phyloP scores from a whole-genome alignment of 2,329 filamentous ascomycete genomes.

The Fusarium compactum region DNA sequence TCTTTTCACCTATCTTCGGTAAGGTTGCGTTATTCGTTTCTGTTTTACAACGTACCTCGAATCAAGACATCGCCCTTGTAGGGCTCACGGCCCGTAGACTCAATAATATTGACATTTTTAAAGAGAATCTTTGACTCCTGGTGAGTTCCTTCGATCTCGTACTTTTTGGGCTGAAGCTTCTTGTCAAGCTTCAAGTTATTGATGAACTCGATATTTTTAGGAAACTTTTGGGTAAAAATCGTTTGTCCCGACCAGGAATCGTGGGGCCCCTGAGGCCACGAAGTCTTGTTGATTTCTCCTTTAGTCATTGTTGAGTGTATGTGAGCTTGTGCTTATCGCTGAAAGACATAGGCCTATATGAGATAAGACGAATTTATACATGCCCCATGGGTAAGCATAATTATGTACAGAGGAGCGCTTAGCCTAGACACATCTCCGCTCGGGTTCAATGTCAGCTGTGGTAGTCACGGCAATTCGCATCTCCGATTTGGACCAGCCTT shows the following conservation, averaged over 20 bases:
- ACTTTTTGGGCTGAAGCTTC: neutral
- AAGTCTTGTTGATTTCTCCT: neutral
- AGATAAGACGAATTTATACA: neutral
- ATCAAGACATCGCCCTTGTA: neutral
- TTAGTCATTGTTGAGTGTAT: slow-evolving; percentile 3
- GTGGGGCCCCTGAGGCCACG: slow-evolving; percentile 17
- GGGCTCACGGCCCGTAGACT: neutral
- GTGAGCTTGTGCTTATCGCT: neutral
- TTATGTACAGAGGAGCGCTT: neutral
- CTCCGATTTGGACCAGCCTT: neutral
- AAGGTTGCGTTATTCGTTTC: neutral
- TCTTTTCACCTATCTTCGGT: neutral
- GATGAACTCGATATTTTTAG: neutral
- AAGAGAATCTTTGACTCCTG: neutral
- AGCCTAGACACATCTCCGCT: neutral
- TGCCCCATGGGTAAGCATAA: neutral
- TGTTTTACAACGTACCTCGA: neutral
- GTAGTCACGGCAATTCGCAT: neutral
- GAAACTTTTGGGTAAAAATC: neutral
- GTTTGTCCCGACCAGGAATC: slow-evolving; percentile 16
- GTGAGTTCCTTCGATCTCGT: neutral
- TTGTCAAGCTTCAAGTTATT: neutral
- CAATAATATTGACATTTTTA: neutral
- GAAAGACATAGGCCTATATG: neutral
- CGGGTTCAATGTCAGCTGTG: neutral